Evolutionary conservation across 768 basidiomycete genomes (phyloP), one percentile per base, ranked within the genome.

Genomic region (Albatrellus ellisii): DNA sequence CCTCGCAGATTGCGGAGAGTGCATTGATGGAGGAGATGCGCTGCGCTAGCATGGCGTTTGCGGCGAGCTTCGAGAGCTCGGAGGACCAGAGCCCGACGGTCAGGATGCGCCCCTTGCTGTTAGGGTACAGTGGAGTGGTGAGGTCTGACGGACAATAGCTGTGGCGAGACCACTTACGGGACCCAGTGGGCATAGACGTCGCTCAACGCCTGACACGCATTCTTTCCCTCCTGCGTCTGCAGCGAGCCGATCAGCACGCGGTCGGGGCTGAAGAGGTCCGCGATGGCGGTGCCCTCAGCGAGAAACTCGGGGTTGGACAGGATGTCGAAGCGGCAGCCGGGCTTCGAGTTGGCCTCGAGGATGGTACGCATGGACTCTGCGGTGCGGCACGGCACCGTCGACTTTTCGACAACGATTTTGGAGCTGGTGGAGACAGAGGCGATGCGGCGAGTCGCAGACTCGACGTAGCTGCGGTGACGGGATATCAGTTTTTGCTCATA

Each of bases 321-420:
- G 59, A 99, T 98, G 58, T 98, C 91, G 56, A 99, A 99, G 46
- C 76, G 77, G 63, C 82, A 81, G 53, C 80, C 79, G 44, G 84
- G 78, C 57, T 79, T 88, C 28, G 94, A 94, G 71, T 99, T 99
- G 52, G 94, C 91, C 63, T 98, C 92, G 42, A 99, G 79, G 62
- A 99, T 97, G 41, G 88, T 95, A 54, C 94, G 88, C 95, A 99
- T 99, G 15, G 92, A 94, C 64, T 95, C 88, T 46, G 95, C 95
- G 6, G 95, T 99, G 50, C 95, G 81, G 67, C 91, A 97, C 28
- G 95, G 95, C 7, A 99, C 95, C 4, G 95, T 99, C 12, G 94
- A 98, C 63, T 99, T 99, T 59, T 99, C 95, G 46, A 99, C 92
- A 41, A 99, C 95, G 54, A 99, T 98, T 70, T 99, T 99, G 59